phyloP scores from a whole-genome alignment of 1,139 yeast genomes.

The Taphrina populina region DNA sequence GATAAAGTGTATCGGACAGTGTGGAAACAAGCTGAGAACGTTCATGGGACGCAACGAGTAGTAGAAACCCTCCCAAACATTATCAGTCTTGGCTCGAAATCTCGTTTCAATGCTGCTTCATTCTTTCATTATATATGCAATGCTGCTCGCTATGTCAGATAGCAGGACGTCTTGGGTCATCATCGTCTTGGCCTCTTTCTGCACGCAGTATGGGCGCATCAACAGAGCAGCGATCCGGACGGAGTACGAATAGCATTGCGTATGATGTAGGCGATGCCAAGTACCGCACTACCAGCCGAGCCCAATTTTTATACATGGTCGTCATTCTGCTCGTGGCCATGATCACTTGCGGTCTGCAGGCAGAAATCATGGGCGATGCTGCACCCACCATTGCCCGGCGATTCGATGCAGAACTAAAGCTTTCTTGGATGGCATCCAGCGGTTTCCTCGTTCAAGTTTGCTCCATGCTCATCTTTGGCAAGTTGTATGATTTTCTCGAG shows the following conservation, averaged over 20 bases:
- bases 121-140: too few relatives aligned
- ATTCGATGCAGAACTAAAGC: conserved; percentile 9
- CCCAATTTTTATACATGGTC: conserved; percentile 6
- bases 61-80: too few relatives aligned
- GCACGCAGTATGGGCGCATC: too few relatives aligned
- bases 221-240: too few relatives aligned
- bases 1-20: too few relatives aligned
- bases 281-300: background rate
- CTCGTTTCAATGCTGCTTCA: too few relatives aligned
- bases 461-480: conserved; percentile 13
- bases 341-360: conserved; percentile 25
- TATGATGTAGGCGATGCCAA: conserved; percentile 16
- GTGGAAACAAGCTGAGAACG: too few relatives aligned
- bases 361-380: conserved; percentile 29
- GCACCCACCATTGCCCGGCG: conserved; percentile 12
- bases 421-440: conserved; percentile 24
- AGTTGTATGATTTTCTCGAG: conserved; percentile 15
- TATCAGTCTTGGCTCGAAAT: too few relatives aligned
- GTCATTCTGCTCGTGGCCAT: conserved; percentile 7
- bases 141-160: too few relatives aligned
- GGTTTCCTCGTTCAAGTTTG: conserved; percentile 21
- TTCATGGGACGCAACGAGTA: too few relatives aligned
- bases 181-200: too few relatives aligned
- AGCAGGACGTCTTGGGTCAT: too few relatives aligned
- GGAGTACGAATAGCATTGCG: conserved; percentile 2